phyloP scores from a whole-genome alignment of 2,329 filamentous ascomycete genomes.

The Cladophialophora carrionii region DNA sequence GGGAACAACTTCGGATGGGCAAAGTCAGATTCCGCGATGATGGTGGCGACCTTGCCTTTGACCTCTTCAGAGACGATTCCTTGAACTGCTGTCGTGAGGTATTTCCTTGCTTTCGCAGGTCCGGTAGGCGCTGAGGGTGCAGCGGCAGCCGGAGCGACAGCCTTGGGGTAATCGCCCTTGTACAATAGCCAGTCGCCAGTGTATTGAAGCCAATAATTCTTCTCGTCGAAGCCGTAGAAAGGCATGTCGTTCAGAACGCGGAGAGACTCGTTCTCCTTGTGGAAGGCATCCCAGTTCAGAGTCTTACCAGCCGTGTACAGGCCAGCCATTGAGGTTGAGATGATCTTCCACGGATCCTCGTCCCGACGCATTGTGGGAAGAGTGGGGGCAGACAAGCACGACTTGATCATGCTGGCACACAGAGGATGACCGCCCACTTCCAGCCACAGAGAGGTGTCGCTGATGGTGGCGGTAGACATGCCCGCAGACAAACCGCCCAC shows the following conservation, averaged over 20 bases:
- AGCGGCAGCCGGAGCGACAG: slow-evolving; percentile 46
- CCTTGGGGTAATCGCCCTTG: slow-evolving; percentile 62
- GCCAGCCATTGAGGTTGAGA: slow-evolving; percentile 44
- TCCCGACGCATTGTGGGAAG: slow-evolving; percentile 49
- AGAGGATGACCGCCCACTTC: slow-evolving; percentile 56
- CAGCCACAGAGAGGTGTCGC: slow-evolving; percentile 46
- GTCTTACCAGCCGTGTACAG: slow-evolving; percentile 48
- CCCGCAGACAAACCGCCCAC: slow-evolving; percentile 48
- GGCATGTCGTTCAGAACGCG: slow-evolving; percentile 68
- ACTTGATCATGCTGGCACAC: slow-evolving; percentile 52
- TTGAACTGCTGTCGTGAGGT: slow-evolving; percentile 69
- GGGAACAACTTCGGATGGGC: slow-evolving; percentile 65
- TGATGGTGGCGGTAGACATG: slow-evolving; percentile 41
- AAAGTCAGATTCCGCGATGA: slow-evolving; percentile 69
- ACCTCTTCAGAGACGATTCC: slow-evolving; percentile 65
- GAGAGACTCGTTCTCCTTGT: slow-evolving; percentile 54
- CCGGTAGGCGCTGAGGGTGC: slow-evolving; percentile 45
- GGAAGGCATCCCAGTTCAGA: slow-evolving; percentile 50
- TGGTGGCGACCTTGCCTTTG: slow-evolving; percentile 60
- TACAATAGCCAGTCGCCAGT: slow-evolving; percentile 71
- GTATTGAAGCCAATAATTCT: slow-evolving; percentile 74
- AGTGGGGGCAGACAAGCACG: slow-evolving; percentile 41
- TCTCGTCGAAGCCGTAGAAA: slow-evolving; percentile 69
- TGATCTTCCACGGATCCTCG: slow-evolving; percentile 50
- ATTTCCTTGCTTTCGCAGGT: slow-evolving; percentile 55